Evolutionary conservation across 2,329 filamentous ascomycete genomes (phyloP).

Genomic region (Pezicula rhizophila): DNA sequence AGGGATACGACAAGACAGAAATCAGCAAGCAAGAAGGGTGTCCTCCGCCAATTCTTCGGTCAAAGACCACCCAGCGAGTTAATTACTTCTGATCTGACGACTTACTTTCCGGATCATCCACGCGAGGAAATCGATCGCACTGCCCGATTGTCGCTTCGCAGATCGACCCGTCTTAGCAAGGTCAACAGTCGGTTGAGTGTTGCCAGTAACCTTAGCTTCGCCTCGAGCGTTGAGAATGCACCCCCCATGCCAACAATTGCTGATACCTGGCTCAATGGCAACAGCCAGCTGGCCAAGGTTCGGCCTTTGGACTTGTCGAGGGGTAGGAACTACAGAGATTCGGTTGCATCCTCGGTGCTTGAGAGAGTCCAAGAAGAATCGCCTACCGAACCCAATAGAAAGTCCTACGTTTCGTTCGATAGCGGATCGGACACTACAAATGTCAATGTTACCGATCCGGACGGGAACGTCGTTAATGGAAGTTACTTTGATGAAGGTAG

Average conservation of each 20-base stretch:
- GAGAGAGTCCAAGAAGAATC: conserved; percentile 91
- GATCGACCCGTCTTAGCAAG: conserved; percentile 85
- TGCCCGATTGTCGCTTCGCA: conserved; percentile 82
- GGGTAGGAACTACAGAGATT: conserved; percentile 62
- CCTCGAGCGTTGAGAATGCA: conserved; percentile 86
- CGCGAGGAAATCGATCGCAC: conserved; percentile 94
- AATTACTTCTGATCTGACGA: conserved; percentile 91
- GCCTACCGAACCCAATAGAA: conserved; percentile 74
- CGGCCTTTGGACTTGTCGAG: conserved; percentile 37
- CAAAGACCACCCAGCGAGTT: conserved; percentile 91
- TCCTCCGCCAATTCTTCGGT: conserved; percentile 79
- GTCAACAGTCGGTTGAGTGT: conserved; percentile 91
- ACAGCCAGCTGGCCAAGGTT: conserved; percentile 46
- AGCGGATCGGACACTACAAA: conserved; percentile 64
- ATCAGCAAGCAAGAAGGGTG: conserved; percentile 42
- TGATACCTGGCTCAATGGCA: conserved; percentile 77
- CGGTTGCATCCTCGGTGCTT: conserved; percentile 80
- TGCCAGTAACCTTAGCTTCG: conserved; percentile 87
- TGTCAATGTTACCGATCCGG: conserved; percentile 72
- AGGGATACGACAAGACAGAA: conserved; percentile 26
- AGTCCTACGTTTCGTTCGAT: conserved; percentile 86
- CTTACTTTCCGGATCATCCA: conserved; percentile 94
- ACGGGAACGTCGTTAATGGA: conserved; percentile 61
- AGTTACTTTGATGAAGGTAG: conserved; percentile 83
- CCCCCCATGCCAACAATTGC: conserved; percentile 94